Conservation (phyloP, 768 basidiomycete genomes). For the Hygrocybe coccinea region DNA sequence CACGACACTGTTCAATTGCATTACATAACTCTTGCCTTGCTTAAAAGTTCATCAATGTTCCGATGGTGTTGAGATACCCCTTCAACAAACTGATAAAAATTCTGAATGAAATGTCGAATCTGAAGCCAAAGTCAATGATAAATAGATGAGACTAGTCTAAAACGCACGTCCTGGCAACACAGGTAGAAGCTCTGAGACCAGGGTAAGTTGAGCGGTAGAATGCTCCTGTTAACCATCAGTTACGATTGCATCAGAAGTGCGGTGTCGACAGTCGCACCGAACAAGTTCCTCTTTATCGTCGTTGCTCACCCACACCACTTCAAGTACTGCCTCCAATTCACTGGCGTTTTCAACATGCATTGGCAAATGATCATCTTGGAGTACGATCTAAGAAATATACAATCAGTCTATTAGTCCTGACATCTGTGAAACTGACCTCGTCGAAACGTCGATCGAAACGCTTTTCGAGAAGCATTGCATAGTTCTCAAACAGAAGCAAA, state of each 20-base stretch:
- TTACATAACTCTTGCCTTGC: conserved; percentile 52
- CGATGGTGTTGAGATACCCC: conserved; percentile 89
- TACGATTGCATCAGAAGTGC: conserved; percentile 1
- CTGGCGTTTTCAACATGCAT: conserved; percentile 63
- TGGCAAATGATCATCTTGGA: conserved; percentile 82
- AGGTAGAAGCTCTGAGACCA: conserved; percentile 95
- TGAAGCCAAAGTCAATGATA: conserved; percentile 30
- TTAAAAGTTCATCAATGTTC: conserved; percentile 86
- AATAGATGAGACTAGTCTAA: background rate
- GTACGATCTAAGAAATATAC: conserved; percentile 55
- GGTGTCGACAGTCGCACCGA: conserved; percentile 37
- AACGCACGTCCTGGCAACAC: conserved; percentile 79
- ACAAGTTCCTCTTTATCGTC: conserved; percentile 56
- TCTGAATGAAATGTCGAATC: conserved; percentile 86
- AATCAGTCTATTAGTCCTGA: background rate
- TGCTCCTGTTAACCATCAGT: conserved; percentile 39
- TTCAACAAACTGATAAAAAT: conserved; percentile 95
- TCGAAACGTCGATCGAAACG: conserved; percentile 82
- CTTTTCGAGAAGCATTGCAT: conserved; percentile 71
- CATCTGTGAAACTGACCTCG: conserved; percentile 45
- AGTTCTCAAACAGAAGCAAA: conserved; percentile 86
- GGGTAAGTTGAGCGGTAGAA: conserved; percentile 69
- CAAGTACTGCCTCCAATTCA: conserved; percentile 72
- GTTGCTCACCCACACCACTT: conserved; percentile 76
- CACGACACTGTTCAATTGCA: background rate